These are phyloP conservation scores for Chytriomyces confervae DNA, from an alignment of 192 early-diverging fungal species.

Conservation along the genomic window DNA sequence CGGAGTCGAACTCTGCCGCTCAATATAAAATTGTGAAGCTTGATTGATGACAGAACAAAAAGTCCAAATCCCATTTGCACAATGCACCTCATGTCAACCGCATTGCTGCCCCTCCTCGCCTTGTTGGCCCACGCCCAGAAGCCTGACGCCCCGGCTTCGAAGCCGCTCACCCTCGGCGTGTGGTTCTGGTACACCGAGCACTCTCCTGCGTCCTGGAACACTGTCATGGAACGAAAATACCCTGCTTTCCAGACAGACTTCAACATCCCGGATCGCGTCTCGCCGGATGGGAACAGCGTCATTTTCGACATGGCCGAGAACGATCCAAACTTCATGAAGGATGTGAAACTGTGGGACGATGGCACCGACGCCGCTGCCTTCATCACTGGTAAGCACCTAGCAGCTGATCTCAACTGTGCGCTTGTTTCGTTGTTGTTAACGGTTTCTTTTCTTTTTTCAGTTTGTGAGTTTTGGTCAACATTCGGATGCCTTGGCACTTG, in stretches of 20 bases:
- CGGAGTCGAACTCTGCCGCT: too few relatives aligned
- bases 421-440: neutral
- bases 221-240: neutral
- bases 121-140: too few relatives aligned
- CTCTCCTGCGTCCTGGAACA: conserved; percentile 4
- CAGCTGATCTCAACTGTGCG: neutral
- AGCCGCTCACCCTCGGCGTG: conserved; percentile 23
- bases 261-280: too few relatives aligned
- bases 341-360: conserved; percentile 59
- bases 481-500: neutral
- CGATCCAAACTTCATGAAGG: conserved; percentile 36
- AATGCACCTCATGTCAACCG: too few relatives aligned
- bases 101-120: too few relatives aligned
- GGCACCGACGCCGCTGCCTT: conserved; percentile 14
- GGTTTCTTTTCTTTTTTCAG: neutral
- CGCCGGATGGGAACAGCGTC: neutral
- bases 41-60: too few relatives aligned
- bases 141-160: conserved; percentile 8
- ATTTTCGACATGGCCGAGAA: conserved; percentile 4
- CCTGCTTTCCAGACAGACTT: neutral
- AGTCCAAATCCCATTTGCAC: too few relatives aligned
- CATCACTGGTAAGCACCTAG: conserved; percentile 5
- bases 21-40: too few relatives aligned
- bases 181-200: conserved; percentile 43
- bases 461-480: neutral